These are phyloP conservation scores for Colletotrichum sp. DNA, from an alignment of 2,329 filamentous ascomycete species.

Conservation along the genomic window DNA sequence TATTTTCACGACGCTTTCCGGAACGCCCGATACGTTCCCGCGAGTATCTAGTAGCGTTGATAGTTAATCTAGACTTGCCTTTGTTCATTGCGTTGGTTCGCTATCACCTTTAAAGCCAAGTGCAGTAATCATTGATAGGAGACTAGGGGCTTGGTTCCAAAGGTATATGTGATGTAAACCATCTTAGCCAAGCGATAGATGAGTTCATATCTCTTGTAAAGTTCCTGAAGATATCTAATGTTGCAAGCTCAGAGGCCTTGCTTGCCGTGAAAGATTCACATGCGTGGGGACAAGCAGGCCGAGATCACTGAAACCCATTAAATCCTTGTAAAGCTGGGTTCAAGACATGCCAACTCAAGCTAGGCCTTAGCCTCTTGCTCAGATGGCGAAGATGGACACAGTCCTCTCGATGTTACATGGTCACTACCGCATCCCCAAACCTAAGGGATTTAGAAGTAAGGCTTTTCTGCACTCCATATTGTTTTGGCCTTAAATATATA, in stretches of 20 bases:
- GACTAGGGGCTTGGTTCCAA: not conserved
- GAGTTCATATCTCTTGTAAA: not conserved
- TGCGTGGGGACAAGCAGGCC: not conserved
- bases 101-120: not conserved
- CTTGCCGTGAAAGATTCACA: not conserved
- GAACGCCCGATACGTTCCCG: not conserved
- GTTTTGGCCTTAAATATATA: accelerated
- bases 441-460: accelerated
- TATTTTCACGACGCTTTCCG: not conserved
- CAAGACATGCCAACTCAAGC: not conserved
- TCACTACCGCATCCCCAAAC: not conserved
- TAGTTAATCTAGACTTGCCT: not conserved
- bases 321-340: not conserved
- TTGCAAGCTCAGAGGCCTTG: not conserved
- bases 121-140: accelerated
- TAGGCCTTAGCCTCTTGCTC: not conserved
- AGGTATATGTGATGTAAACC: not conserved
- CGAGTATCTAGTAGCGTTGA: not conserved
- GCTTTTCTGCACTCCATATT: not conserved
- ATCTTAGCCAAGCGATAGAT: accelerated
- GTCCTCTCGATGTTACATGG: not conserved
- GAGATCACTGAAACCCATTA: not conserved
- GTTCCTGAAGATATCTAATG: not conserved
- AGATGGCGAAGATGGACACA: not conserved
- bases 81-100: not conserved